These are phyloP conservation scores for Pythium sp. DNA, from an alignment of 352 stramenopile genomes.

Conservation along the genomic window DNA sequence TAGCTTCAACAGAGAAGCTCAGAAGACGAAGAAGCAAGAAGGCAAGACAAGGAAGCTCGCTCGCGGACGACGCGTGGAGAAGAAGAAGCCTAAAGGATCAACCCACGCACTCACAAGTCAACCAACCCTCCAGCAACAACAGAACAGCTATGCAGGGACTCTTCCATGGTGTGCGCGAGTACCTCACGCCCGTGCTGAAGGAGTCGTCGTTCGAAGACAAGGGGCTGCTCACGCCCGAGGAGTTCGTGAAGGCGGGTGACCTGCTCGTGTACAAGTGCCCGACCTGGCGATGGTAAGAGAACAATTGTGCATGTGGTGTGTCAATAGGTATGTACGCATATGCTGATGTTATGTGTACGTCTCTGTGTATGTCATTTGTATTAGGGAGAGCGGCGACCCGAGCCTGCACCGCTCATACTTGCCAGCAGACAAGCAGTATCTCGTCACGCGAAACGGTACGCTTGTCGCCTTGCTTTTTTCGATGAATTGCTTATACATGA, in stretches of 20 bases:
- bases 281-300: constrained; percentile 90
- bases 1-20: background rate
- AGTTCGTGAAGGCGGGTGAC: constrained; percentile 95
- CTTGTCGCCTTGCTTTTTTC: background rate
- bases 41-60: too few species aligned
- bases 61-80: background rate
- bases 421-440: constrained; percentile 85
- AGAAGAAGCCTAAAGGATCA: background rate
- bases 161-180: constrained; percentile 83
- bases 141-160: constrained; percentile 55
- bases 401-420: constrained; percentile 60
- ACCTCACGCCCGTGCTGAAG: constrained; percentile 89
- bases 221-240: constrained; percentile 95
- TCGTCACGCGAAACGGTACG: constrained; percentile 77
- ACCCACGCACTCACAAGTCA: background rate
- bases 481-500: background rate
- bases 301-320: constrained; percentile 11
- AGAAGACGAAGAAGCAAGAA: background rate
- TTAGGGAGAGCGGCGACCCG: constrained; percentile 71
- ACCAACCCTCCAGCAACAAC: background rate
- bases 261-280: constrained; percentile 96
- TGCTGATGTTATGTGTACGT: background rate
- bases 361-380: background rate
- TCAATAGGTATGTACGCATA: background rate
- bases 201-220: constrained; percentile 92